phyloP scores from a whole-genome alignment of 768 basidiomycete species.

The Sporobolomyces pararoseus region DNA sequence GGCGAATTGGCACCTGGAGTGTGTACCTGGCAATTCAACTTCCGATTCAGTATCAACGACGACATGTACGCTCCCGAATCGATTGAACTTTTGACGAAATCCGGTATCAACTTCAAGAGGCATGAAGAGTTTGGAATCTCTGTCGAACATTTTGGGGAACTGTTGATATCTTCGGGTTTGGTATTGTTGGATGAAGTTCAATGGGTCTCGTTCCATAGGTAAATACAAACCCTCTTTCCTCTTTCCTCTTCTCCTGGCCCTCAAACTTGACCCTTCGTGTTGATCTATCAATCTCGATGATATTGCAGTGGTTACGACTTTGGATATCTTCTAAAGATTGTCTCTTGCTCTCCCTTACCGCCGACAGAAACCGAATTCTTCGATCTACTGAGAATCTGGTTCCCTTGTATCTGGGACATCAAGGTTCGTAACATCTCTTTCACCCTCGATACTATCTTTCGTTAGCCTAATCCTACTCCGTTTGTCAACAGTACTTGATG shows the following conservation, averaged over 20 bases:
- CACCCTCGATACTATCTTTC: no score
- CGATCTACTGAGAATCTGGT: slow-evolving; percentile 80
- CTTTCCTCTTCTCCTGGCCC: neutral
- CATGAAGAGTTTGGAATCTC: slow-evolving; percentile 87
- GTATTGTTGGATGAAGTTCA: slow-evolving; percentile 81
- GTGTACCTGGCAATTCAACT: slow-evolving; percentile 99
- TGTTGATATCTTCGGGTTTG: slow-evolving; percentile 92
- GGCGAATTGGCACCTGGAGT: slow-evolving; percentile 85
- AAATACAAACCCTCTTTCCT: no score
- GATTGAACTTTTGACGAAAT: slow-evolving; percentile 86
- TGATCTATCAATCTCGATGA: neutral
- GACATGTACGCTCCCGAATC: slow-evolving; percentile 99
- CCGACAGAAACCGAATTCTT: slow-evolving; percentile 87
- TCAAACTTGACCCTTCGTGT: neutral
- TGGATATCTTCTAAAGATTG: slow-evolving; percentile 92
- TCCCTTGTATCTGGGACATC: slow-evolving; percentile 94
- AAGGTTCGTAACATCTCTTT: slow-evolving; percentile 53
- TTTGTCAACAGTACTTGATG: slow-evolving; percentile 64
- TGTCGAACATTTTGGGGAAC: slow-evolving; percentile 91
- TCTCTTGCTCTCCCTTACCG: slow-evolving; percentile 73
- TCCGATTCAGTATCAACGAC: slow-evolving; percentile 81
- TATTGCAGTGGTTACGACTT: slow-evolving; percentile 87
- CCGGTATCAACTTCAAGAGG: slow-evolving; percentile 90
- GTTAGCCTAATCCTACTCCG: neutral
- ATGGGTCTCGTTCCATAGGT: slow-evolving; percentile 99